Evolutionary conservation across 805 yeast genomes (phyloP), one percentile per base, ranked within the genome.

Genomic region (Saturnispora hagleri): DNA sequence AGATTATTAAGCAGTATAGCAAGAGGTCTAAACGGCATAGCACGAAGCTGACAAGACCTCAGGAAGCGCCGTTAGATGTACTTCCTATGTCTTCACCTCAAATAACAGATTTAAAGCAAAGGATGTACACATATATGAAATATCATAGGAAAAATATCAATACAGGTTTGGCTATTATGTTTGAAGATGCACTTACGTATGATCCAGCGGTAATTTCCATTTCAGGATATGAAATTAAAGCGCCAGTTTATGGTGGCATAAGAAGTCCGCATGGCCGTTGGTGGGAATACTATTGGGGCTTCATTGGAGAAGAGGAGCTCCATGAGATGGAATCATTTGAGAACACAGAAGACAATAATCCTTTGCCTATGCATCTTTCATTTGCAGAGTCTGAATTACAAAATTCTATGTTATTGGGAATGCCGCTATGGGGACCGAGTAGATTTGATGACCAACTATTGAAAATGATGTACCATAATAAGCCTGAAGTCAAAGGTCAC

Each of bases 51-150:
- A 9, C 38, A 43, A 27, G 36, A 15, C 43, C 42, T 26, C 20
- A 4, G 17, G 20, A 38, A 28, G 44, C 50, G 6, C 50, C 43
- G 18, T 13, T 47, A 17, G 31, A 38, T 8, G 24, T n/a, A 10
- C 10, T 49, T 8, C 34, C 47, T 3, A 15, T 49, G 33, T 33
- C 43, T 24, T 49, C 51, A 8, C 51, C 47, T 3, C 51, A 49
- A 31, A 49, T 49, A 43, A 49, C 51, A 7, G 15, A 34, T 5
- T 35, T 49, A n/a, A 43, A 26, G 20, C 28, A 43, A 13, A 31
- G 43, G 20, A 35, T 49, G 47, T 49, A 49, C 38, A 35, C 43
- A 6, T 49, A 18, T 15, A 8, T 43, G n/a, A 24, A 24, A 12
- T 49, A 43, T 15, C 51, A 49, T 22, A 35, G 47, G 10, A 43